Base-by-base conservation (phyloP, 495 filamentous ascomycete genomes). In the Neurospora sp. region DNA sequence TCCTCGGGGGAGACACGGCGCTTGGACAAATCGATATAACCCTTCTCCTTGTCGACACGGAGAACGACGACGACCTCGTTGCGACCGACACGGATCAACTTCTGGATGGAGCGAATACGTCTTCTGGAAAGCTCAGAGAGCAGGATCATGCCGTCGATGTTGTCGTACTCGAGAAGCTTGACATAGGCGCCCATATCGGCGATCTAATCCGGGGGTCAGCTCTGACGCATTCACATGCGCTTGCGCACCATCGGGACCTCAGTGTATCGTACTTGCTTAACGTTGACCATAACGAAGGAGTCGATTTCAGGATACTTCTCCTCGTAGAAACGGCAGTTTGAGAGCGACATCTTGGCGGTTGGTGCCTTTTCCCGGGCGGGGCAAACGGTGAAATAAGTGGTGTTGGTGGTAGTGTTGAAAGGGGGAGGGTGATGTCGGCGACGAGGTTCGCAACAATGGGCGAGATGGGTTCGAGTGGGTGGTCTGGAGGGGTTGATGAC, bases 151-250 rank as follows among this genome's bases (percentile, higher is more conserved):
- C 96, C 96, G 82, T 99, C 96, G 83, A 99, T 99, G 85, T 98
- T 97, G 82, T 98, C 96, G 83, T 99, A 99, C 85, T 99, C 96
- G 77, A 99, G 91, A 38, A 99, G 90, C 85, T 99, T 99, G 80
- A 99, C 96, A 81, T 99, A 99, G 77, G 96, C 96, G 77, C 96
- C 96, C 96, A 99, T 99, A 82, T 99, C 96, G 81, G 96, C 96
- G 81, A 99, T 99, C 93, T 97, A 78, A 66, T 18, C 14, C 18
- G 54, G 27, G 54, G 54, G 54, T 66, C 54, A 66, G 54, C 54
- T 66, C 31, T 66, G 27, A 66, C 54, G 54, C 54, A 66, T 35
- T 54, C 39, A 23, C 71, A 41, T 46, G 70, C 73, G 77, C 75
- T 78, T 77, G 40, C 41, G 70, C 12, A 35, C 5, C 48, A 71